phyloP scores from a whole-genome alignment of 805 yeast genomes.

The Metschnikowia bowlesiae region DNA sequence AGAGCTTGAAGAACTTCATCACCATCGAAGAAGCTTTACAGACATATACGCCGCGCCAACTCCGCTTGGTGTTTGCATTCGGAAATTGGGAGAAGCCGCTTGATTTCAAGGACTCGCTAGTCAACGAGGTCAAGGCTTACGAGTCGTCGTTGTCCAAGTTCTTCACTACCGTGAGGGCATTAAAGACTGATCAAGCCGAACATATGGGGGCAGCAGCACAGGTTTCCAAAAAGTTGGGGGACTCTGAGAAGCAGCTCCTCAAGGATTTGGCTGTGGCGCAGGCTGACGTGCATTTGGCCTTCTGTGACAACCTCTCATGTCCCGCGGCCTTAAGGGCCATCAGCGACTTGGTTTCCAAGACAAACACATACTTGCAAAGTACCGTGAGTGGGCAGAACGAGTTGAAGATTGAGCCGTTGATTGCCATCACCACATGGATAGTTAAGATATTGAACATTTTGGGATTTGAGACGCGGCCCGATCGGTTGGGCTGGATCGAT shows the following conservation, averaged over 20 bases:
- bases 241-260: conserved; percentile 52
- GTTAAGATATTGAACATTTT: conserved; percentile 65
- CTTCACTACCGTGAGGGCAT: conserved; percentile 83
- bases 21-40: conserved; percentile 86
- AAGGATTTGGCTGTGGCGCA: conserved; percentile 49
- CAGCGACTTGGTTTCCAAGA: conserved; percentile 61
- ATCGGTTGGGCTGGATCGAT: conserved; percentile 78
- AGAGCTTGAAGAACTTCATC: conserved; percentile 89
- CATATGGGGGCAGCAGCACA: conserved; percentile 31
- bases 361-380: conserved; percentile 65
- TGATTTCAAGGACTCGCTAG: conserved; percentile 81
- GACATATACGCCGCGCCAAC: conserved; percentile 69
- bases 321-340: conserved; percentile 67
- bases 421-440: conserved; percentile 62
- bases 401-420: conserved; percentile 59
- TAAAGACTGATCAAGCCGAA: conserved; percentile 60
- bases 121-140: conserved; percentile 69
- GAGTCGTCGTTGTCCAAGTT: conserved; percentile 78
- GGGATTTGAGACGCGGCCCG: conserved; percentile 71
- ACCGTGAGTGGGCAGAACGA: conserved; percentile 41
- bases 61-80: conserved; percentile 85
- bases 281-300: conserved; percentile 62
- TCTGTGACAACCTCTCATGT: conserved; percentile 84
- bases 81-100: conserved; percentile 90
- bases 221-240: conserved; percentile 58